Evolutionary conservation across 2,329 filamentous ascomycete genomes (phyloP), one percentile per base, ranked within the genome.

Genomic region (Cordyceps farinosa): DNA sequence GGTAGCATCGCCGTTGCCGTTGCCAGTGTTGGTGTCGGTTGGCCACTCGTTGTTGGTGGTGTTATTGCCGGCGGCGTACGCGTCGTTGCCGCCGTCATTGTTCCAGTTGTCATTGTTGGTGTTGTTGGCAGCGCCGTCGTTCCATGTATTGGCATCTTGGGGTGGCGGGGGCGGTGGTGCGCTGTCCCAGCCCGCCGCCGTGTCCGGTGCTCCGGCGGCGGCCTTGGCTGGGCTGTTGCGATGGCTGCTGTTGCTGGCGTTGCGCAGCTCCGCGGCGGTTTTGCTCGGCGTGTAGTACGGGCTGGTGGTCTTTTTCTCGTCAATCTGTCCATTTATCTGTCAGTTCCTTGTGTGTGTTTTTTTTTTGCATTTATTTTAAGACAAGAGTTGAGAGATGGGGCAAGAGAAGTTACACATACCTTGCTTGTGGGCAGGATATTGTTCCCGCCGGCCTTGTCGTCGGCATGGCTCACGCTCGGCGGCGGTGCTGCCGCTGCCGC

Each of bases 261-360:
- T 65, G 36, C n/a, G 60, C 38, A 50, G 62, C 29, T 62, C 63
- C 40, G 22, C 47, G 34, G 29, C 62, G 30, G 17, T 40, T 40
- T 58, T 53, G 38, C 56, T 67, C 55, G 42, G 63, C 57, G 45
- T 66, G 66, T 57, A 65, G 62, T 66, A 66, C 56, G 29, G 67
- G 44, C 47, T 62, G 55, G 45, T 63, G 6, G 42, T 57, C 36
- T 58, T 58, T 11, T 57, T 63, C 22, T 52, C 54, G 15, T 61
- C 59, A 44, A 54, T 55, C 59, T 61, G 13, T 36, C 4, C 8
- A 10, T 17, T 15, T 42, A 2, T 7, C 5, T 17, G 1, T 6
- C 22, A 22, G 13, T 5, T 1, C 15, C 8, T 3, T 29, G 2
- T 52, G 42, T 29, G n/a, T 3, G 2, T 17, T 10, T 34, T 13